A percentile compares a stretch with the other conserved stretches of the same genome.
Evolutionary conservation across 495 filamentous ascomycete genomes (phyloP).

Genomic region (Amniculicola lignicola): DNA sequence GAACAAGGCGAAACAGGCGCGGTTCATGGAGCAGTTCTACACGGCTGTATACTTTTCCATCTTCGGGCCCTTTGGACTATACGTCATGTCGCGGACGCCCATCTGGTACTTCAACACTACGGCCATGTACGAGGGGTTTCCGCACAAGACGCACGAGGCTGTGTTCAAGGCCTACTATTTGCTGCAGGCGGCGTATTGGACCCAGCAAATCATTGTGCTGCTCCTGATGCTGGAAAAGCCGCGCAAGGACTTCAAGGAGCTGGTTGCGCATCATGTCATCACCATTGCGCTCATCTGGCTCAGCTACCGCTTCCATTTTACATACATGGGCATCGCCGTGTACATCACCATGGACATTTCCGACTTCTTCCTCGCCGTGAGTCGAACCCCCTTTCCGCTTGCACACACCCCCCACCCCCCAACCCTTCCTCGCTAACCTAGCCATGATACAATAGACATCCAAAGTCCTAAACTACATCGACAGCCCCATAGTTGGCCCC

Average conservation of each 20-base stretch:
- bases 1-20: conserved; percentile 73
- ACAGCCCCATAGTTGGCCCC: conserved; percentile 68
- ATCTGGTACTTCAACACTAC: conserved; percentile 98
- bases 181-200: conserved; percentile 93
- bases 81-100: conserved; percentile 83
- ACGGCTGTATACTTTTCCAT: conserved; percentile 92
- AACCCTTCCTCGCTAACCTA: too few relatives aligned
- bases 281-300: conserved; percentile 81
- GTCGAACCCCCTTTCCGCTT: conserved; percentile 36
- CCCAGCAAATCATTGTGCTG: conserved; percentile 90
- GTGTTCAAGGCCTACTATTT: conserved; percentile 97
- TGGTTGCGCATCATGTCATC: conserved; percentile 92
- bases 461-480: conserved; percentile 90
- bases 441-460: conserved; percentile 62
- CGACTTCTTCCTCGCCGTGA: conserved; percentile 95
- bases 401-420: too few relatives aligned
- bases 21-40: conserved; percentile 98
- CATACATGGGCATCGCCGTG: conserved; percentile 93
- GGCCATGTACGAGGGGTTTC: conserved; percentile 89
- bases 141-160: conserved; percentile 78
- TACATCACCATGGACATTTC: conserved; percentile 96
- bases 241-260: conserved; percentile 92
- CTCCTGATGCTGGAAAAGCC: conserved; percentile 89
- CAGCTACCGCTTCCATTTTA: conserved; percentile 97
- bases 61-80: conserved; percentile 83